These are phyloP conservation scores for Penicillium sp. DNA, from an alignment of 2,329 filamentous ascomycete species.

Conservation along the genomic window DNA sequence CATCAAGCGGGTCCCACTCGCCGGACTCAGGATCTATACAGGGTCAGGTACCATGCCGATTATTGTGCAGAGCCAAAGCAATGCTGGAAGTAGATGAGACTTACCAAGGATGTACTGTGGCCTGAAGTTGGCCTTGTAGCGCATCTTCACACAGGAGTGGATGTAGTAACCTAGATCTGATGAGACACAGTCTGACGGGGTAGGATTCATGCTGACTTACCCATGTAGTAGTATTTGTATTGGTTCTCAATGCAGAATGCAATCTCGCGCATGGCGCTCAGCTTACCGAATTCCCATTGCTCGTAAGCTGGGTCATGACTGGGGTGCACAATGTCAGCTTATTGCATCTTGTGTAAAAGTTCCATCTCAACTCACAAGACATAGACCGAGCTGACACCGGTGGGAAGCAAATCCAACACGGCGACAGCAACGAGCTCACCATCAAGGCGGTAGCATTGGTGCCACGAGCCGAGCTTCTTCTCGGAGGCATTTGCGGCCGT, in stretches of 20 bases:
- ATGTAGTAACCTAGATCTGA: slow-evolving; percentile 60
- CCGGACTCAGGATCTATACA: slow-evolving; percentile 49
- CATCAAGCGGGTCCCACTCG: slow-evolving; percentile 48
- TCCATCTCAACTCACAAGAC: slow-evolving; percentile 43
- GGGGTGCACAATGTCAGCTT: not conserved
- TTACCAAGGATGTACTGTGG: slow-evolving; percentile 53
- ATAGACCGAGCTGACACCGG: slow-evolving; percentile 53
- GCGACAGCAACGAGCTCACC: slow-evolving; percentile 52
- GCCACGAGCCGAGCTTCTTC: slow-evolving; percentile 51
- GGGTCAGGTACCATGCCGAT: slow-evolving; percentile 4
- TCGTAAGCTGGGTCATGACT: slow-evolving; percentile 64
- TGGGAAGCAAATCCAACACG: slow-evolving; percentile 51
- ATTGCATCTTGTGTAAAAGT: not conserved
- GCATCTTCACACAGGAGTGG: slow-evolving; percentile 57
- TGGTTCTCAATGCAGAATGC: slow-evolving; percentile 56
- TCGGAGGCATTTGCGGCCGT: slow-evolving; percentile 37
- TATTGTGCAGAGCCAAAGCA: not conserved
- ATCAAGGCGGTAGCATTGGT: slow-evolving; percentile 54
- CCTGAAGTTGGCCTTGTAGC: slow-evolving; percentile 51
- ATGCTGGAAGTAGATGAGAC: slow-evolving; percentile 7
- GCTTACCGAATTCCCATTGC: slow-evolving; percentile 64
- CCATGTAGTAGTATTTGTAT: slow-evolving; percentile 68
- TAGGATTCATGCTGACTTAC: slow-evolving; percentile 28
- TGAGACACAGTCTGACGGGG: not conserved
- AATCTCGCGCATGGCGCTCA: slow-evolving; percentile 63